These are phyloP conservation scores for Hypoxylon rubiginosum DNA, from an alignment of 2,329 filamentous ascomycete genomes.

Conservation along the genomic window DNA sequence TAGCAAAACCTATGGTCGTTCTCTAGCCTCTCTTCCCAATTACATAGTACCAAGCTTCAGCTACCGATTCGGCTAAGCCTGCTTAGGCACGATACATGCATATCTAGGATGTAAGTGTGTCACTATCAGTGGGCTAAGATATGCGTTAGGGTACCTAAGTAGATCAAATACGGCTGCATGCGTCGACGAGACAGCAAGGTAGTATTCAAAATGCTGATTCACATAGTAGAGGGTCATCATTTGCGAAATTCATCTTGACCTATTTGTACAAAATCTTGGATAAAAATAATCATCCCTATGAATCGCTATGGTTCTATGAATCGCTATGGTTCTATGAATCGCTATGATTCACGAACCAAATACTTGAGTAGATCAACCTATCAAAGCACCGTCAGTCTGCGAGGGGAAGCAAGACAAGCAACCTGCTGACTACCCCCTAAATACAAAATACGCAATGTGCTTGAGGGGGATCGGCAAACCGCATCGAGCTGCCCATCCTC, in stretches of 20 bases:
- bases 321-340: no score
- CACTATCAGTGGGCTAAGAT: slow-evolving; percentile 18
- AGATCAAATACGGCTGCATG: slow-evolving; percentile 34
- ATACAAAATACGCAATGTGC: slow-evolving; percentile 6
- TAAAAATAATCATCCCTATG: slow-evolving; percentile 11
- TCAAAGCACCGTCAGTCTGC: slow-evolving; percentile 17
- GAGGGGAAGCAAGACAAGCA: slow-evolving; percentile 22
- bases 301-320: slow-evolving; percentile 2
- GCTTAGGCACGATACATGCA: slow-evolving; percentile 15
- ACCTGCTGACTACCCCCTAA: not conserved
- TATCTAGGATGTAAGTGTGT: slow-evolving; percentile 14
- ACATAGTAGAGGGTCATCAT: slow-evolving; percentile 5
- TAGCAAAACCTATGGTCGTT: not conserved
- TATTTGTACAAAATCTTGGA: not conserved
- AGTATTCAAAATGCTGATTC: slow-evolving; percentile 25
- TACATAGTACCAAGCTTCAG: slow-evolving; percentile 29
- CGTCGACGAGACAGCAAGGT: slow-evolving; percentile 27
- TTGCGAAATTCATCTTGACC: slow-evolving; percentile 6
- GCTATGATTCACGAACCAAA: slow-evolving; percentile 15
- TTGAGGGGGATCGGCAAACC: slow-evolving; percentile 38
- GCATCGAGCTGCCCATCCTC: slow-evolving; percentile 23
- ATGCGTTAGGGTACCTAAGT: slow-evolving; percentile 11
- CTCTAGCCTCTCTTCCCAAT: no score
- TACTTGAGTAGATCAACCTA: slow-evolving; percentile 22
- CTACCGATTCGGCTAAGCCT: slow-evolving; percentile 33